Conservation (phyloP, 1,139 yeast species). For the Yamadazyma kanchanaburiensis region DNA sequence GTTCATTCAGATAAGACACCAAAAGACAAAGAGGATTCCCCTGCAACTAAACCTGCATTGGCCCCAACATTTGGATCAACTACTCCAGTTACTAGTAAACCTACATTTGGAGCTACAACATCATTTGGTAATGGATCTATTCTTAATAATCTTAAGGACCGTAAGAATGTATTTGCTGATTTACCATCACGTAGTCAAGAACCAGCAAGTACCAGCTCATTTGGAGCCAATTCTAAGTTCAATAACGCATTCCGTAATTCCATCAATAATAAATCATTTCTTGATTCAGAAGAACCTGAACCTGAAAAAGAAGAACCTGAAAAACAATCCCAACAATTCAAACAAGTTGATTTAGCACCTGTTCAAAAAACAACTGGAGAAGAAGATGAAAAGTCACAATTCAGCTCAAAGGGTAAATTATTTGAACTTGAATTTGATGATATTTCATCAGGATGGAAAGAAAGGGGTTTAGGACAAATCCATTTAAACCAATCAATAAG, state of each 20-base stretch:
- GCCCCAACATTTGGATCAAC: slow-evolving; percentile 6
- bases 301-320: slow-evolving; percentile 10
- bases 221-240: slow-evolving; percentile 61
- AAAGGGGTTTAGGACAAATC: slow-evolving; percentile 84
- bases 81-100: slow-evolving; percentile 11
- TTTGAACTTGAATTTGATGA: slow-evolving; percentile 69
- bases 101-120: slow-evolving; percentile 46
- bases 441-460: slow-evolving; percentile 85
- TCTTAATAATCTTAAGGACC: slow-evolving; percentile 19
- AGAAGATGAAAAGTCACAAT: slow-evolving; percentile 73
- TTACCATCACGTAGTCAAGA: slow-evolving; percentile 6
- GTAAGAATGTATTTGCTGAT: slow-evolving; percentile 36
- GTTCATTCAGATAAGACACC: slow-evolving; percentile 11
- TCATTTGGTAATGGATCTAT: slow-evolving; percentile 50
- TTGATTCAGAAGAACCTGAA: slow-evolving; percentile 33
- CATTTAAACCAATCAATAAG: slow-evolving; percentile 64
- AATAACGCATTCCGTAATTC: slow-evolving; percentile 56
- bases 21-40: slow-evolving; percentile 9
- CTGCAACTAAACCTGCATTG: background rate
- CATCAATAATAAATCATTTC: slow-evolving; percentile 50
- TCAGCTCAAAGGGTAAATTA: slow-evolving; percentile 71
- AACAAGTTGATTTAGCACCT: slow-evolving; percentile 50
- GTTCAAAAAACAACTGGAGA: slow-evolving; percentile 78
- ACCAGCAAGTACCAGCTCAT: slow-evolving; percentile 24
- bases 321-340: slow-evolving; percentile 33